Base-by-base conservation (phyloP, 257 asterid genomes). In the Knoxia roxburghii region DNA sequence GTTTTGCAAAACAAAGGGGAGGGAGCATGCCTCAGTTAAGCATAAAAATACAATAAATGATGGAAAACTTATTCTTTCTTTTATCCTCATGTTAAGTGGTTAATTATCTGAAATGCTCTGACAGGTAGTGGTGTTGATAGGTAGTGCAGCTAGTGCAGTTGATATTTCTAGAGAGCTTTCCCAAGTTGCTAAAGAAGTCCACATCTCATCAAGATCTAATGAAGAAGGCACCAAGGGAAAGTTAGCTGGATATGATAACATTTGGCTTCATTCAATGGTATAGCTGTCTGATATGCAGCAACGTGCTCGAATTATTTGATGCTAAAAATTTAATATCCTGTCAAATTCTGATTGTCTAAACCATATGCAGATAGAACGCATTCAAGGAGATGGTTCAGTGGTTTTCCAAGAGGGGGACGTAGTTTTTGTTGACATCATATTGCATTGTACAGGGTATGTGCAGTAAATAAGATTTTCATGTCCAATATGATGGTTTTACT, bases 361-460 rank as follows among this genome's bases (percentile, higher is more conserved):
- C 64, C 48, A 67, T 56, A 37, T 71, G 81, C 95, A 90, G 99
- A 85, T 94, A 50, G 68, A 72, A 49, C 67, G 74, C 35, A 95
- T 76, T 52, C 73, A 72, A 24, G 64, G 61, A 54, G 95, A 90
- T 78, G 91, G 96, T 70, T 72, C 81, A 0, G 91, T 94, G 70
- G 78, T 72, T 76, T 94, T 90, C 71, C 72, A 62, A 54, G 95
- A 93, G 59, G 95, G 95, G 64, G 64, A 33, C 29, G 57, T 70
- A 72, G 76, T 79, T 71, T 29, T 51, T 30, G 96, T 95, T 21
- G 84, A 88, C 65, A 77, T 82, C 63, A 94, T 94, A 77, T 82
- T 94, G 74, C 90, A 94, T 72, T 94, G 99, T 84, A 94, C 99
- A 0, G 99, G 99, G 99, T 93, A 75, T 32, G 89, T 74, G 23